phyloP scores from a whole-genome alignment of 2,329 filamentous ascomycete species.

The Talaromyces sp. region DNA sequence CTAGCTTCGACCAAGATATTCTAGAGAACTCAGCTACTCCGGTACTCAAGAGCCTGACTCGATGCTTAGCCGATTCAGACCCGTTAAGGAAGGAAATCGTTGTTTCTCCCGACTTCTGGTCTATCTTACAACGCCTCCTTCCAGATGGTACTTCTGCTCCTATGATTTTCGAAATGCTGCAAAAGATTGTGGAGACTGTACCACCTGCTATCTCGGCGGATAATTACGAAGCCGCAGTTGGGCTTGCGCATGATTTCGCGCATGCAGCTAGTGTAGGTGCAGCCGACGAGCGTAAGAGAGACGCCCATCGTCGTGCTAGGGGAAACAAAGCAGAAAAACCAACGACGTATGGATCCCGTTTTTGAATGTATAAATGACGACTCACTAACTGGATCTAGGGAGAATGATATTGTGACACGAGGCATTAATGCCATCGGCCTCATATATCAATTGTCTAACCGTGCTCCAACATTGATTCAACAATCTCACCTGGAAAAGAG shows the following conservation, averaged over 20 bases:
- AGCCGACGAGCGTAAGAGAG: constrained; percentile 62
- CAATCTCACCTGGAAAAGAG: constrained; percentile 86
- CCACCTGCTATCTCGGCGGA: constrained; percentile 84
- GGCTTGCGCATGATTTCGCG: constrained; percentile 83
- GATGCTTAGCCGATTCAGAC: constrained; percentile 72
- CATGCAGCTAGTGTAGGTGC: constrained; percentile 71
- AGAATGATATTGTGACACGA: constrained; percentile 67
- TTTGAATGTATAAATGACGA: not conserved
- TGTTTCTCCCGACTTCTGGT: constrained; percentile 96
- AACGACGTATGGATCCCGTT: constrained; percentile 37
- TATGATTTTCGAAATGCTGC: constrained; percentile 80
- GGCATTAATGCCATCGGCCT: constrained; percentile 76
- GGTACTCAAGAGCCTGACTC: constrained; percentile 70
- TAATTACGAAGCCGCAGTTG: constrained; percentile 86
- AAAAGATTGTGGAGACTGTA: constrained; percentile 65
- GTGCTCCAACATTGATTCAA: constrained; percentile 80
- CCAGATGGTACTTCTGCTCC: constrained; percentile 64
- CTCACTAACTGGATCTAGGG: constrained; percentile 32
- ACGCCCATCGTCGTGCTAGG: constrained; percentile 52
- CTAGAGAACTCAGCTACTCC: constrained; percentile 70
- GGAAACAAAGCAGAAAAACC: constrained; percentile 47
- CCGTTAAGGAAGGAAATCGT: constrained; percentile 86
- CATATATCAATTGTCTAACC: constrained; percentile 73
- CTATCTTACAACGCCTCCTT: constrained; percentile 72
- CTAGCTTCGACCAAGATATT: constrained; percentile 72